phyloP scores from a whole-genome alignment of 176 grass and related monocot genomes.

The Echinochloa phyllopogon region DNA sequence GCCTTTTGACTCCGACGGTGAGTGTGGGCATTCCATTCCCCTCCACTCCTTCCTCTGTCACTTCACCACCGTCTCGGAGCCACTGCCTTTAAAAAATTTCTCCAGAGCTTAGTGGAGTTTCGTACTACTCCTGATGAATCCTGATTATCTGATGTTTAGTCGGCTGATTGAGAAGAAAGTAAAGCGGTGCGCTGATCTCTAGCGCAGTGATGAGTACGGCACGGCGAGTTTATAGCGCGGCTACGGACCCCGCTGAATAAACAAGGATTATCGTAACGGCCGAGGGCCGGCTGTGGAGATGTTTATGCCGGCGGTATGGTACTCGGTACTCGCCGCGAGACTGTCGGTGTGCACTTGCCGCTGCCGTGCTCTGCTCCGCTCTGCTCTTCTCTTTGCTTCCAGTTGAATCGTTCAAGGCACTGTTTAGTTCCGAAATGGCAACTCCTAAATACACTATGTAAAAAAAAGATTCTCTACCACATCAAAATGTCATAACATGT shows the following conservation, averaged over 20 bases:
- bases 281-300: not conserved
- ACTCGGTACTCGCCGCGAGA: not conserved
- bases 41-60: not conserved
- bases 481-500: too few relatives aligned
- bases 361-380: not conserved
- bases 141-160: not conserved
- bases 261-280: not conserved
- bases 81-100: not conserved
- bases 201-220: not conserved
- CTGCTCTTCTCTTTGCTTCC: constrained; percentile 1
- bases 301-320: not conserved
- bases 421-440: too few relatives aligned
- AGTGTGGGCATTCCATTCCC: too few relatives aligned
- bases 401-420: not conserved
- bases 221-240: not conserved
- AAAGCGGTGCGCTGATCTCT: not conserved
- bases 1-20: not conserved
- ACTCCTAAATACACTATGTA: too few relatives aligned
- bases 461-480: too few relatives aligned
- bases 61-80: not conserved
- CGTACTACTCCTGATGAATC: not conserved
- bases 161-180: not conserved
- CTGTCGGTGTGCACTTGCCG: not conserved
- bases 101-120: not conserved
- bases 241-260: not conserved